phyloP scores from a whole-genome alignment of 768 basidiomycete species.

The Mycena latifolia region DNA sequence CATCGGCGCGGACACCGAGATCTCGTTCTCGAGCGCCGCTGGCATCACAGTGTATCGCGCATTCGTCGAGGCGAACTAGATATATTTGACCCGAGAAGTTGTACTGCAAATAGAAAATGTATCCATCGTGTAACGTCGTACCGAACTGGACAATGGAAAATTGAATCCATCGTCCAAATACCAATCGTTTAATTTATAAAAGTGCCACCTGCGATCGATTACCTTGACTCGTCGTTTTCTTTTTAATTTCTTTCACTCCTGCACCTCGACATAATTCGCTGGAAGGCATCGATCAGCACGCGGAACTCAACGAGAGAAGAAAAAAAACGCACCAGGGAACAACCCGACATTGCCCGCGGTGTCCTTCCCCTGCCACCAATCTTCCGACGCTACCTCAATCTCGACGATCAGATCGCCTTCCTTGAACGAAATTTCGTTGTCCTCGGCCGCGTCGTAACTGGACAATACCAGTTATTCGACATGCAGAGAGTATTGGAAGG shows the following conservation, averaged over 20 bases:
- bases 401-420: conserved; percentile 86
- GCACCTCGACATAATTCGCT: conserved; percentile 51
- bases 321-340: conserved; percentile 74
- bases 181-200: conserved; percentile 1
- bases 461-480: conserved; percentile 9
- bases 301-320: not conserved
- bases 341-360: conserved; percentile 68
- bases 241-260: conserved; percentile 37
- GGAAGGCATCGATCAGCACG: conserved; percentile 12
- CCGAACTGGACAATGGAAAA: not conserved
- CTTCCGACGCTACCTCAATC: conserved; percentile 87
- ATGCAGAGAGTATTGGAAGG: not conserved
- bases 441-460: conserved; percentile 92
- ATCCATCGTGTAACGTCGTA: conserved; percentile 18
- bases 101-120: conserved; percentile 9
- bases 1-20: conserved; percentile 75
- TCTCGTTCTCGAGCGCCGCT: conserved; percentile 61
- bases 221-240: not conserved
- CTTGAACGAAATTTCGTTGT: conserved; percentile 89
- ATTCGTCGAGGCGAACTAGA: conserved; percentile 60
- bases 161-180: not conserved
- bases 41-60: conserved; percentile 75
- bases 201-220: not conserved
- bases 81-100: not conserved
- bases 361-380: conserved; percentile 88